Evolutionary conservation across 208 protist species (phyloP), one percentile per base, ranked within the genome.

Genomic region (Acanthamoeba castellanii): DNA sequence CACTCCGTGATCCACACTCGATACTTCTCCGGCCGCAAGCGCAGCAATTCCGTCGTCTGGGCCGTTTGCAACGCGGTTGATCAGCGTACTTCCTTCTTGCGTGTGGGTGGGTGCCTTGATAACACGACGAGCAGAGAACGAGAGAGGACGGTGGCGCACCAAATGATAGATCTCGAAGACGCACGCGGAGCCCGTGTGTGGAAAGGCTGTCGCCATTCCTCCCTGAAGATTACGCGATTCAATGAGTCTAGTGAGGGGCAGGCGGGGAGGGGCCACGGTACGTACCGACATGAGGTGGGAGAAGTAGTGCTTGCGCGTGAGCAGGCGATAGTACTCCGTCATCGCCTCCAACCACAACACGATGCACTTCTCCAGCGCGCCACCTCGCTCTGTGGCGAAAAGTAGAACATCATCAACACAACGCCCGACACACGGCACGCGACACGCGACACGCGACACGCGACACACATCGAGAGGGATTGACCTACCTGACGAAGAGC

Each of bases 221-320:
- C 72, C 72, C 72, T 81, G n/a, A n/a, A n/a, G n/a, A n/a, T n/a
- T n/a, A n/a, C n/a, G n/a, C n/a, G n/a, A n/a, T n/a, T n/a, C n/a
- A n/a, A n/a, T n/a, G n/a, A n/a, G n/a, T 64, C 3, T 4, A 64
- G 59, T 25, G 13, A 27, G 59, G 5, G 5, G 59, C 9, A 2
- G 68, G 68, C 3, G 68, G 32, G 6, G 68, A 76, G 13, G 68
- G n/a, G n/a, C n/a, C n/a, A n/a, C n/a, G 20, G 70, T 72, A 27
- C n/a, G 70, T 81, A 81, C 72, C 27, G 84, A 64, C 1, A 22
- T 70, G 25, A 50, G 84, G 37, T 37, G 34, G 27, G 30, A 20
- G 30, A 91, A 91, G 61, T 72, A 91, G 84, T 91, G 52, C 45
- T 91, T 91, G 47, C 84, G 84, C 27, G 84, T 91, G 32, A 91